Evolutionary conservation across 192 early-diverging fungal species (phyloP).

Genomic region (Rhizophagus sp.): DNA sequence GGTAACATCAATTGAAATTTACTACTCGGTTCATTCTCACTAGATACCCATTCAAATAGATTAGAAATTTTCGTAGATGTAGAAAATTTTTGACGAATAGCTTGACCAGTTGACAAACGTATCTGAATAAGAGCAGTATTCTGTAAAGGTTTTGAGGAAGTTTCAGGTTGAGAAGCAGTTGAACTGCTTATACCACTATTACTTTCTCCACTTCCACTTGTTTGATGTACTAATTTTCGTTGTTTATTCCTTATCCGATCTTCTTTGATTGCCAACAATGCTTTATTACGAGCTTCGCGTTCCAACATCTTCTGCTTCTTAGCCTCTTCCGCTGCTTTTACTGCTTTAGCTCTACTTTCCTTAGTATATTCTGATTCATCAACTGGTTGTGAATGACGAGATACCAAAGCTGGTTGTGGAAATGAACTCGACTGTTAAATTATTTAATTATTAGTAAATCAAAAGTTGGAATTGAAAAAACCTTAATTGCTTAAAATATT

Average conservation of each 20-base stretch:
- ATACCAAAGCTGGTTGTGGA: background rate
- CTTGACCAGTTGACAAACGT: conserved; percentile 5
- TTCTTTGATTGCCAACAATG: conserved; percentile 10
- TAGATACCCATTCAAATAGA: background rate
- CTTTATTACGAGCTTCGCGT: conserved; percentile 3
- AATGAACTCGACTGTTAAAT: background rate
- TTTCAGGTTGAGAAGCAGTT: background rate
- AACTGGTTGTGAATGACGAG: background rate
- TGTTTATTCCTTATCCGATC: background rate
- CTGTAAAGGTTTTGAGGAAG: background rate
- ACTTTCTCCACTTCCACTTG: background rate
- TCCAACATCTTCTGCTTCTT: background rate
- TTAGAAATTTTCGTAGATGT: background rate
- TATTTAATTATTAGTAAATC: background rate
- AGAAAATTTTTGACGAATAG: background rate
- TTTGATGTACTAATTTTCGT: background rate
- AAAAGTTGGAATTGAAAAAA: background rate
- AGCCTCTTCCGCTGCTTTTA: background rate
- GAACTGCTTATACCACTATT: background rate
- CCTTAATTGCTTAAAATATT: no score
- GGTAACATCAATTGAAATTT: background rate
- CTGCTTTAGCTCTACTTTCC: background rate
- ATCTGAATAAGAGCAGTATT: background rate
- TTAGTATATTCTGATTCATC: conserved; percentile 1
- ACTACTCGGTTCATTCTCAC: background rate